These are phyloP conservation scores for Royoungia palumana DNA, from an alignment of 768 basidiomycete genomes.

Conservation along the genomic window DNA sequence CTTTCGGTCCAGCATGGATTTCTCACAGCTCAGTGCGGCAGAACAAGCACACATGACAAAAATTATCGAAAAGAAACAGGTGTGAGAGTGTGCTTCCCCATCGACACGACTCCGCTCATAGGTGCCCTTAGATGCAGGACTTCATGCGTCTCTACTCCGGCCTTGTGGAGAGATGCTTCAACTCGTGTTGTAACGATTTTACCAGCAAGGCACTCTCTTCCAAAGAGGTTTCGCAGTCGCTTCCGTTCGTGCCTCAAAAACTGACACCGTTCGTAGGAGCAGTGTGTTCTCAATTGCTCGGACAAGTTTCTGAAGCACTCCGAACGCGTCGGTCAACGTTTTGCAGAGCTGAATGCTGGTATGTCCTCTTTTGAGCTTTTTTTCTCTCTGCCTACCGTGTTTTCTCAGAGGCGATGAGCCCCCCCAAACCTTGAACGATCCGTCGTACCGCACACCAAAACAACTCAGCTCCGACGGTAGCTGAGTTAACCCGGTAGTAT, in stretches of 20 bases:
- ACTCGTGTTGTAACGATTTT: constrained; percentile 92
- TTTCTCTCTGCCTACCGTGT: not conserved
- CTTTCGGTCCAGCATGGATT: constrained; percentile 62
- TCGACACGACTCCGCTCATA: constrained; percentile 2
- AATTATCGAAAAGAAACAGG: constrained; percentile 97
- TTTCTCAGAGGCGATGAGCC: constrained; percentile 30
- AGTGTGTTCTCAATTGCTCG: constrained; percentile 88
- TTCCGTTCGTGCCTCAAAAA: not conserved
- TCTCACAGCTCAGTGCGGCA: constrained; percentile 81
- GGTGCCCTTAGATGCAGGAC: constrained; percentile 83
- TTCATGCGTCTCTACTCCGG: constrained; percentile 93
- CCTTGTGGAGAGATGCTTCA: constrained; percentile 96
- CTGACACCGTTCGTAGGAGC: constrained; percentile 52
- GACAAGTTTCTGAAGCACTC: constrained; percentile 99
- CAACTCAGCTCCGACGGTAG: constrained; percentile 1
- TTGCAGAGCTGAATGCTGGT: constrained; percentile 93
- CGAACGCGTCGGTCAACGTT: constrained; percentile 87
- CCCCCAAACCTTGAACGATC: constrained; percentile 28
- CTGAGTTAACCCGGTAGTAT: constrained; percentile 6
- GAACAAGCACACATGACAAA: constrained; percentile 97
- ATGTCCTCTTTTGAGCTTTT: constrained; percentile 25
- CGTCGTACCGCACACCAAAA: not conserved
- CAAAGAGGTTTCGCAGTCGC: constrained; percentile 67
- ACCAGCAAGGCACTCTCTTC: constrained; percentile 90
- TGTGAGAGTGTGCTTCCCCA: constrained; percentile 27